These are phyloP conservation scores for Xylaria sp. DNA, from an alignment of 2,329 filamentous ascomycete genomes.

Conservation along the genomic window DNA sequence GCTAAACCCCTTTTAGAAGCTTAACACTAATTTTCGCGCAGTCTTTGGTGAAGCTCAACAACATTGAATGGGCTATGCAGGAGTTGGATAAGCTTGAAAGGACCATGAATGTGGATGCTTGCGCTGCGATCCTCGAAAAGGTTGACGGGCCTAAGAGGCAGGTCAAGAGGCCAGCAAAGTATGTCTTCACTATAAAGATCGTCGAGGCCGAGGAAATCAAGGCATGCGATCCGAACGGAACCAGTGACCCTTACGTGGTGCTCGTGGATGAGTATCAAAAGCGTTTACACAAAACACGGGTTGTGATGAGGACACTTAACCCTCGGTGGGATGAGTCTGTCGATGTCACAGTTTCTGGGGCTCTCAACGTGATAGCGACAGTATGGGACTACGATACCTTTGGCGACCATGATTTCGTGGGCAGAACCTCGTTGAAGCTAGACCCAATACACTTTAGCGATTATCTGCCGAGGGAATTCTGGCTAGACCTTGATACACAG, in stretches of 20 bases:
- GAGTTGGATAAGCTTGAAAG: constrained; percentile 89
- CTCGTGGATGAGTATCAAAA: constrained; percentile 98
- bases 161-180: constrained; percentile 74
- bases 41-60: constrained; percentile 98
- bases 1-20: not conserved
- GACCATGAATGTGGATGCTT: constrained; percentile 88
- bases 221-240: constrained; percentile 92
- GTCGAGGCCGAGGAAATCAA: constrained; percentile 97
- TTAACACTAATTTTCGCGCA: constrained; percentile 45
- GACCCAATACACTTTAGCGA: constrained; percentile 97
- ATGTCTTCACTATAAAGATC: constrained; percentile 98
- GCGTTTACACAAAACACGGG: constrained; percentile 89
- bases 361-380: constrained; percentile 92
- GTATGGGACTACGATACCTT: constrained; percentile 99
- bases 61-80: constrained; percentile 91
- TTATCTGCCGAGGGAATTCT: constrained; percentile 93
- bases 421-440: constrained; percentile 95
- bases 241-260: constrained; percentile 96
- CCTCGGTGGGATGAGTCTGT: constrained; percentile 97
- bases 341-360: constrained; percentile 89
- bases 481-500: constrained; percentile 96
- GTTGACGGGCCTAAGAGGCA: constrained; percentile 70
- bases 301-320: constrained; percentile 87
- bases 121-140: constrained; percentile 77
- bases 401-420: constrained; percentile 96